Base-by-base conservation (phyloP, 768 basidiomycete species). In the Boletus reticulatus region DNA sequence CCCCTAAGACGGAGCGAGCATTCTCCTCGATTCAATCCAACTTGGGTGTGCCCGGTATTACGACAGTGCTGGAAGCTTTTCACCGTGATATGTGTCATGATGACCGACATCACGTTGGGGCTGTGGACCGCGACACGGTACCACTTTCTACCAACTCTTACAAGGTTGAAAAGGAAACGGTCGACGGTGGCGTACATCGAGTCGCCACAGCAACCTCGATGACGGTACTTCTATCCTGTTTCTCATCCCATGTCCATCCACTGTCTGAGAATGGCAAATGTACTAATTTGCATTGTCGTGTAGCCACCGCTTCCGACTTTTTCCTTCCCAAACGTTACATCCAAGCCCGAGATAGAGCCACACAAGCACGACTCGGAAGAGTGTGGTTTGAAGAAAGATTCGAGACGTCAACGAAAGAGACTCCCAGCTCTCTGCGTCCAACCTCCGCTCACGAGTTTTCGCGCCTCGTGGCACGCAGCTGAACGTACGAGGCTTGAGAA, bases 221-320 rank as follows among this genome's bases (percentile, higher is more conserved):
- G 67, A 64, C 66, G 69, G 69, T 70, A 68, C 62, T 61, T 64
- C 47, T 54, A 58, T 60, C 57, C 49, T 44, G 38, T 57, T 65
- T 59, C 58, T 57, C 43, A 22, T 60, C 31, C 29, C 52, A 48
- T 49, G 48, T 34, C 47, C 42, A 50, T 54, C 56, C 51, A 29
- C 29, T 29, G 29, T 29, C 29, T 48, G 42, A 41, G 50, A 66
- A 59, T 54, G 54, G 60, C 45, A 53, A 42, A 42, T 43, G 42
- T 54, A 50, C 67, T 72, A 50, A 71, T 57, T 38, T 48, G 14
- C 57, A 6, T 38, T 38, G 20, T 57, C 55, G 29, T 53, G 52
- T 56, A 71, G 70, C 58, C 66, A 43, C 61, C 62, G 38, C 55
- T 50, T 34, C 48, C 60, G 61, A 59, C 55, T 29, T 50, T 57